Base-by-base conservation (phyloP, 75 land plant genomes). In the Cryptomeria japonica region DNA sequence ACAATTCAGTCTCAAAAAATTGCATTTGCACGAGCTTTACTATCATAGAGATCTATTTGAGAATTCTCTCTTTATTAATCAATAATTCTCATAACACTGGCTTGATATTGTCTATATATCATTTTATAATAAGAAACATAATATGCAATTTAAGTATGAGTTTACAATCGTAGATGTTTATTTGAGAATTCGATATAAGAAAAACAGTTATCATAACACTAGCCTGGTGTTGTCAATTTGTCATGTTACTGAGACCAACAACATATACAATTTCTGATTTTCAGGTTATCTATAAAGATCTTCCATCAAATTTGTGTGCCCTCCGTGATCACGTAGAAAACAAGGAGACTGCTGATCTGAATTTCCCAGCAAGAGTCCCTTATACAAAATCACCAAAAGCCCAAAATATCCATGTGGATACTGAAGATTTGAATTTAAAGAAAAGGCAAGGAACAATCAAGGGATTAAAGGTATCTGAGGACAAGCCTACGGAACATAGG, bases 251-350 rank as follows among this genome's bases (percentile, higher is more conserved):
- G 84, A 82, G 49, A 73, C 34, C 32, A 70, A 39, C 47, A 82
- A 46, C 9, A 41, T 79, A 39, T 82, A 46, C 31, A 46, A 44
- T 46, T 44, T 87, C 25, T 89, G 49, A 32, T 38, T 87, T 87
- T 28, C 92, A 98, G 99, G 96, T 98, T 64, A 92, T 97, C 41
- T 98, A 98, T 87, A 99, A 98, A 92, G 99, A 97, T 90, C 95
- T 98, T 38, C 99, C 99, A 51, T 99, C 98, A 87, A 98, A 98
- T 85, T 91, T 98, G 58, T 96, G 97, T 92, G 96, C 99, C 19
- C 96, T 98, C 61, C 97, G 99, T 82, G 99, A 97, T 87, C 93
- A 90, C 44, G 90, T 95, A 39, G 99, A 98, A 88, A 90, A 93
- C 31, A 86, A 79, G 56, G 91, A 87, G 87, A 78, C 37, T 42